Conservation (phyloP, 257 asterid species). For the Verbascum thapsus region DNA sequence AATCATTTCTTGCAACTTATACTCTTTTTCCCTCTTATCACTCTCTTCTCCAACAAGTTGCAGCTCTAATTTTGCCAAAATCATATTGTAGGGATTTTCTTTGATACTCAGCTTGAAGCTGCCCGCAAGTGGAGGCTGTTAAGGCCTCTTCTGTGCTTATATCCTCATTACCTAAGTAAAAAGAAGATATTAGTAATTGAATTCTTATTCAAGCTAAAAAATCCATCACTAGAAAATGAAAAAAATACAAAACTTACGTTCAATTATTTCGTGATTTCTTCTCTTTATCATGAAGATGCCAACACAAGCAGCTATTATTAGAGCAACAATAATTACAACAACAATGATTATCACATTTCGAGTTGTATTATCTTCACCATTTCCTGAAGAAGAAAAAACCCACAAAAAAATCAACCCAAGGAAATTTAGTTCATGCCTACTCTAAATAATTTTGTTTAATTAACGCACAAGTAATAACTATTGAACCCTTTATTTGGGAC, state of each 20-base stretch:
- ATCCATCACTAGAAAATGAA: not conserved
- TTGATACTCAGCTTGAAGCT: no score
- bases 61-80: constrained; percentile 11
- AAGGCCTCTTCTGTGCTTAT: not conserved
- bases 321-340: not conserved
- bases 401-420: not conserved
- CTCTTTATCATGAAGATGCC: constrained; percentile 1
- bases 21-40: no score
- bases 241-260: not conserved
- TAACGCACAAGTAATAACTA: no score
- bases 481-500: no score
- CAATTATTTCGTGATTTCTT: not conserved
- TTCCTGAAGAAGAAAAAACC: no score
- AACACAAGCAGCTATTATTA: not conserved
- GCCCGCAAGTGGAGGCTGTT: no score
- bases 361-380: not conserved
- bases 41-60: no score
- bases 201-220: not conserved
- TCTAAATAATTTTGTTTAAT: no score
- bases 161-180: not conserved
- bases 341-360: not conserved
- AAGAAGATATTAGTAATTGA: not conserved
- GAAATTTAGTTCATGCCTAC: no score
- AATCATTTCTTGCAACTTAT: no score
- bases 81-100: constrained; percentile 19